A percentile compares a stretch with the other conserved stretches of the same genome.
phyloP scores from a whole-genome alignment of 345 rosid species.

The Populus euphratica region DNA sequence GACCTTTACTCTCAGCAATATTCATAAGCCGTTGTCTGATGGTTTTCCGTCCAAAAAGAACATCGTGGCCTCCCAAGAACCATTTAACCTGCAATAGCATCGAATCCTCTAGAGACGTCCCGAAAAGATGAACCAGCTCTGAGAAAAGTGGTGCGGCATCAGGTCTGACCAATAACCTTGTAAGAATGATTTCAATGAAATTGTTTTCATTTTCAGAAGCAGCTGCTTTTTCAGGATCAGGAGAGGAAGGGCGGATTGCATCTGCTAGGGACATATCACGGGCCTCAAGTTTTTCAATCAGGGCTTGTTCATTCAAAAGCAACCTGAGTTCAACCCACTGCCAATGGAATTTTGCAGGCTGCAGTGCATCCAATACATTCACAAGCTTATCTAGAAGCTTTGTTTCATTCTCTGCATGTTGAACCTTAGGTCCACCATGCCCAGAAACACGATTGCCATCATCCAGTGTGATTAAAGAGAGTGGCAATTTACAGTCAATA shows the following conservation, averaged over 20 bases:
- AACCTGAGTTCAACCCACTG: constrained; percentile 98
- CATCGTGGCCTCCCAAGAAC: constrained; percentile 86
- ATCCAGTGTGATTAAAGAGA: constrained; percentile 44
- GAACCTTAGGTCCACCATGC: constrained; percentile 47
- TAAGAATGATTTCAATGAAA: constrained; percentile 79
- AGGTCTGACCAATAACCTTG: constrained; percentile 92
- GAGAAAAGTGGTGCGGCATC: constrained; percentile 95
- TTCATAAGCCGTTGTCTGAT: constrained; percentile 75
- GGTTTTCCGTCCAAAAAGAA: constrained; percentile 86
- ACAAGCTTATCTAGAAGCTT: constrained; percentile 86
- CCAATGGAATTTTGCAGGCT: constrained; percentile 99
- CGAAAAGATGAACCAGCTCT: constrained; percentile 91
- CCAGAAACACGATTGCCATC: constrained; percentile 47
- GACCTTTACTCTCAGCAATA: constrained; percentile 72
- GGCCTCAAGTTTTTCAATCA: constrained; percentile 74
- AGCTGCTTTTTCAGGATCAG: constrained; percentile 59
- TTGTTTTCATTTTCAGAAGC: constrained; percentile 90
- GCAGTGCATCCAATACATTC: constrained; percentile 67
- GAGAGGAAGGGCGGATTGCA: constrained; percentile 70
- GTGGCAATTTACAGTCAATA: constrained; percentile 74
- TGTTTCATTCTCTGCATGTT: constrained; percentile 48
- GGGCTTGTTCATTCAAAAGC: constrained; percentile 92
- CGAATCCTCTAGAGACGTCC: constrained; percentile 94
- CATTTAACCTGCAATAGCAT: constrained; percentile 89
- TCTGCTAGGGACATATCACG: constrained; percentile 67